Percentiles rank a stretch among this genome's conserved stretches.
Evolutionary conservation across 1,284 basidiomycete genomes (phyloP).

Genomic region (Sanghuangporus weigelae): DNA sequence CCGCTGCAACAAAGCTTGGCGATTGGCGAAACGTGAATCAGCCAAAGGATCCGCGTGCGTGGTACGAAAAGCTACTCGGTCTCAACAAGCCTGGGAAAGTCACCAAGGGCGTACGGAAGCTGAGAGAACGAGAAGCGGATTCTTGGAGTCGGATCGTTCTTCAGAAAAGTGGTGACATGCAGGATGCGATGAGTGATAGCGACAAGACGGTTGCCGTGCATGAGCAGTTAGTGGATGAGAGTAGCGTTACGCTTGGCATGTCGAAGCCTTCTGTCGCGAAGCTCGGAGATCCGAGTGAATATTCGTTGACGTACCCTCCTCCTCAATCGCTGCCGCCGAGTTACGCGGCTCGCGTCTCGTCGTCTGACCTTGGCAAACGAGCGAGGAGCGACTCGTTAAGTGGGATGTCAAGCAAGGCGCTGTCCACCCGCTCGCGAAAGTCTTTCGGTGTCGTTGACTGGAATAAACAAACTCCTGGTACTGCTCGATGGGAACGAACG

Average conservation of each 20-base stretch:
- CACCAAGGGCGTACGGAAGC: conserved; percentile 79
- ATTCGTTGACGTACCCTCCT: conserved; percentile 63
- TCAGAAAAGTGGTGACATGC: conserved; percentile 37
- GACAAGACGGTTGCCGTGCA: conserved; percentile 25
- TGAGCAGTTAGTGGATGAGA: conserved; percentile 32
- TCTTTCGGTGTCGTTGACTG: conserved; percentile 77
- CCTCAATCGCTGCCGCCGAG: conserved; percentile 24
- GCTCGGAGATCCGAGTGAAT: conserved; percentile 61
- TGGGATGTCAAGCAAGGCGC: conserved; percentile 41
- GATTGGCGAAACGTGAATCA: conserved; percentile 91
- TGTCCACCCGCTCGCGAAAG: conserved; percentile 48
- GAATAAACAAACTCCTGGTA: conserved; percentile 59
- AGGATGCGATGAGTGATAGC: conserved; percentile 25
- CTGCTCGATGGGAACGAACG: conserved; percentile 89
- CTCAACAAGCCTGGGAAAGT: conserved; percentile 68
- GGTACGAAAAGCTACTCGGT: conserved; percentile 68
- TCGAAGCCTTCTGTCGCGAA: conserved; percentile 31
- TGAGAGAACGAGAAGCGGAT: conserved; percentile 79
- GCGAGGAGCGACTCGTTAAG: conserved; percentile 17
- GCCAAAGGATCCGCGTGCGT: conserved; percentile 70
- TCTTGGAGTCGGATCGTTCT: conserved; percentile 52
- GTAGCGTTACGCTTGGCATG: conserved; percentile 35
- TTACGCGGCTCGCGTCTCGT: conserved; percentile 1
- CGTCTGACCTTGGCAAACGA: neutral
- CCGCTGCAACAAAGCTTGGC: conserved; percentile 80